Conservation (phyloP, 352 stramenopile genomes). For the Nothophytophthora sp. region DNA sequence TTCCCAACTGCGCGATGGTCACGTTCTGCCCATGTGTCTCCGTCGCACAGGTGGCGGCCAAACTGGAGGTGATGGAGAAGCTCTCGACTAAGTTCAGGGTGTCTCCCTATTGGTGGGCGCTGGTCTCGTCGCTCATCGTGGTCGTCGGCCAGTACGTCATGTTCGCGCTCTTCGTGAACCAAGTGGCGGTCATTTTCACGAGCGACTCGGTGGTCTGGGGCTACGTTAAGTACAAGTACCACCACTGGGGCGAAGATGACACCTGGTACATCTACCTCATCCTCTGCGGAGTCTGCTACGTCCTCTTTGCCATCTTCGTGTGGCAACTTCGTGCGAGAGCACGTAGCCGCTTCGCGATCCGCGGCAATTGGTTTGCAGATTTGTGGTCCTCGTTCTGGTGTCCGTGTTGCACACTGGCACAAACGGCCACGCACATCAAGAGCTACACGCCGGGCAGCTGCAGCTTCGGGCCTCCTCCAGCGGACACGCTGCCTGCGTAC, state of each 20-base stretch:
- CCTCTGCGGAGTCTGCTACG: slow-evolving; percentile 16
- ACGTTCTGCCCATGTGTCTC: slow-evolving; percentile 39
- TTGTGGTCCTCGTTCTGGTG: slow-evolving; percentile 32
- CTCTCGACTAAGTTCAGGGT: slow-evolving; percentile 20
- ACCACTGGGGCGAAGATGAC: slow-evolving; percentile 21
- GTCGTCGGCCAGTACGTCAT: slow-evolving; percentile 22
- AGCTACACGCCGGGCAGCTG: slow-evolving; percentile 45
- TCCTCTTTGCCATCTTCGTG: slow-evolving; percentile 22
- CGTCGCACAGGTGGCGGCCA: slow-evolving; percentile 32
- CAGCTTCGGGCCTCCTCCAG: slow-evolving; percentile 19
- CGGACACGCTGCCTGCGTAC: slow-evolving; percentile 31
- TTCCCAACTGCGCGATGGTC: slow-evolving; percentile 44
- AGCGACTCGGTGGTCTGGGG: slow-evolving; percentile 23
- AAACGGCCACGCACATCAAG: slow-evolving; percentile 46
- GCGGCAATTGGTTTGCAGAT: slow-evolving; percentile 20
- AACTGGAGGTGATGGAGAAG: slow-evolving; percentile 29
- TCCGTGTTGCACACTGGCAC: slow-evolving; percentile 31
- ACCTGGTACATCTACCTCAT: slow-evolving; percentile 30
- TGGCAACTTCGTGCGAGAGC: slow-evolving; percentile 18
- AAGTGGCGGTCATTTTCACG: slow-evolving; percentile 18
- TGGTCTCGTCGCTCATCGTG: slow-evolving; percentile 15
- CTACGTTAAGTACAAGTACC: slow-evolving; percentile 33
- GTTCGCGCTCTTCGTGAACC: slow-evolving; percentile 25
- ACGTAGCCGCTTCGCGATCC: slow-evolving; percentile 11
- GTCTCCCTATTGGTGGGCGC: slow-evolving; percentile 20